Evolutionary conservation across 179 eudicot species (phyloP).

Genomic region (Sideroxylon spinosum): DNA sequence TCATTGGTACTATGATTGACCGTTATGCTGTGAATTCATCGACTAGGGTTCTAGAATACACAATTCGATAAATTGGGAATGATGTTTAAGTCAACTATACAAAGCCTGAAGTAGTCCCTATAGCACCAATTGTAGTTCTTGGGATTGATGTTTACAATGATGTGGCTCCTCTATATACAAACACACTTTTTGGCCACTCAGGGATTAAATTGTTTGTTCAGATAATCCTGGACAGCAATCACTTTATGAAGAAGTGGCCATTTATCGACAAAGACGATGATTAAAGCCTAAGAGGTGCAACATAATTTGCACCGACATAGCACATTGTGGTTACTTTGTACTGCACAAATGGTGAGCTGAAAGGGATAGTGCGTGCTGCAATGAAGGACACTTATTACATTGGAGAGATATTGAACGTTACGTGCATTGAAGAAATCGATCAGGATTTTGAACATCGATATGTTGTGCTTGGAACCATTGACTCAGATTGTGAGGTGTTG

Average conservation of each 20-base stretch:
- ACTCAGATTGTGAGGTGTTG: no score
- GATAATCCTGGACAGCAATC: conserved; percentile 59
- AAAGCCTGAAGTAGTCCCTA: conserved; percentile 16
- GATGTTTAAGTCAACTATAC: conserved; percentile 12
- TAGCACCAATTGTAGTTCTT: conserved; percentile 1
- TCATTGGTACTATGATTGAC: conserved; percentile 51
- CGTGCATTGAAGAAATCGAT: conserved; percentile 28
- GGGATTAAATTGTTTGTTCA: conserved; percentile 34
- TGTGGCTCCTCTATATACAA: conserved; percentile 36
- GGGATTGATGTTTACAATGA: conserved; percentile 43
- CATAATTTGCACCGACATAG: conserved; percentile 40
- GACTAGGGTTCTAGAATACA: conserved; percentile 50
- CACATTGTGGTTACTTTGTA: conserved; percentile 48
- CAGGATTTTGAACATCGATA: conserved; percentile 49
- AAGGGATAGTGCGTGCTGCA: conserved; percentile 38
- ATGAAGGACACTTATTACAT: conserved; percentile 68
- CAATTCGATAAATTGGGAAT: conserved; percentile 40
- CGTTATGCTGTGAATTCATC: conserved; percentile 47
- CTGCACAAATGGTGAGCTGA: conserved; percentile 54
- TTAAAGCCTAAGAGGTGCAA: conserved; percentile 49
- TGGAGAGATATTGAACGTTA: conserved; percentile 36
- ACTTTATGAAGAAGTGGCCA: conserved; percentile 72
- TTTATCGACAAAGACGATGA: conserved; percentile 53
- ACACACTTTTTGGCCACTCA: conserved; percentile 35
- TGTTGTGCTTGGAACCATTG: conserved; percentile 48